Evolutionary conservation across 1,284 basidiomycete genomes (phyloP).

Genomic region (Cutaneotrichosporon sp.): DNA sequence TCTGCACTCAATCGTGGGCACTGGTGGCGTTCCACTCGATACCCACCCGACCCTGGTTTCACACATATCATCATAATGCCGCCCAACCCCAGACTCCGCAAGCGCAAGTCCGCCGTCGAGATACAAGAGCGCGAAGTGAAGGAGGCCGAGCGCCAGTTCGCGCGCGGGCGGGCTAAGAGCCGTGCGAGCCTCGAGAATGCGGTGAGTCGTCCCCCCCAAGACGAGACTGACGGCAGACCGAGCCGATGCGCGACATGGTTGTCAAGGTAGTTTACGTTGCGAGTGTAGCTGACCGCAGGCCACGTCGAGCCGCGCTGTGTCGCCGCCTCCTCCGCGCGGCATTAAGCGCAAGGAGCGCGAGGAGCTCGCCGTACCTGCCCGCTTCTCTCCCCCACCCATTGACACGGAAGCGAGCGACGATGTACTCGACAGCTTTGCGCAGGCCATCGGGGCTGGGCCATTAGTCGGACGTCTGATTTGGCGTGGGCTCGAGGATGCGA

Average conservation of each 20-base stretch:
- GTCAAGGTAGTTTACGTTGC: background rate
- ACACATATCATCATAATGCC: background rate
- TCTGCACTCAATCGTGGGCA: background rate
- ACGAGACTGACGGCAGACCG: background rate
- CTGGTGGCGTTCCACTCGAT: background rate
- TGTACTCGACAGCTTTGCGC: background rate
- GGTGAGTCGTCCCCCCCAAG: background rate
- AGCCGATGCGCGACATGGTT: background rate
- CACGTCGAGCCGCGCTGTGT: background rate
- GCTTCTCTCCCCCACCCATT: constrained; percentile 6
- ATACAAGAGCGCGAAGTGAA: background rate
- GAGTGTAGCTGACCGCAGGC: background rate
- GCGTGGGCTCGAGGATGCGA: constrained; percentile 3
- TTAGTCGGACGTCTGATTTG: constrained; percentile 1
- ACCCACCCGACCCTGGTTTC: background rate
- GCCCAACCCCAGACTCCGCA: background rate
- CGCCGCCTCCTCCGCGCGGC: background rate
- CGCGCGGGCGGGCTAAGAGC: background rate
- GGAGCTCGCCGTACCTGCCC: background rate
- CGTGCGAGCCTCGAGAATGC: constrained; percentile 1
- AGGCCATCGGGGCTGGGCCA: constrained; percentile 1
- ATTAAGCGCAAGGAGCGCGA: background rate
- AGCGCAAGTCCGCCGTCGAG: constrained; percentile 1
- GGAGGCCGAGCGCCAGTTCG: background rate
- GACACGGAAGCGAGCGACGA: background rate